Percentiles rank a stretch among this genome's conserved stretches.
These are phyloP conservation scores for Penicillium pulvis DNA, from an alignment of 495 filamentous ascomycete species.

Conservation along the genomic window DNA sequence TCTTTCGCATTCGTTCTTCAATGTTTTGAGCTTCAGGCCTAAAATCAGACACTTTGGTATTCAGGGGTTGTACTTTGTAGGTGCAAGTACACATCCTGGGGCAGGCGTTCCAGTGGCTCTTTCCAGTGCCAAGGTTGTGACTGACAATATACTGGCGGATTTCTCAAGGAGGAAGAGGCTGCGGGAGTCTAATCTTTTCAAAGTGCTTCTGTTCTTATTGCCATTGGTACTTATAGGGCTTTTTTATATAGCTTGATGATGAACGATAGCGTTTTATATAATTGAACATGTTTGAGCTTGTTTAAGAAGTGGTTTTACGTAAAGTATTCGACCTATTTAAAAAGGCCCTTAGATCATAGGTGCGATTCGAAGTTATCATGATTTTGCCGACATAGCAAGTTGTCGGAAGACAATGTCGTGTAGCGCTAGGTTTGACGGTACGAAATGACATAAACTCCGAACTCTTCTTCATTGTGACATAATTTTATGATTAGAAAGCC, in stretches of 20 bases:
- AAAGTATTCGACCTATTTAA: background rate
- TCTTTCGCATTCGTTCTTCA: constrained; percentile 68
- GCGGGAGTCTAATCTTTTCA: background rate
- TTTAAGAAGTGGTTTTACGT: background rate
- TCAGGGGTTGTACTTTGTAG: constrained; percentile 62
- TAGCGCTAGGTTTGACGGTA: no score
- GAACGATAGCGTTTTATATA: background rate
- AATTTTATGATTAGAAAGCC: no score
- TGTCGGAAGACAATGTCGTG: no score
- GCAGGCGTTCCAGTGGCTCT: constrained; percentile 72
- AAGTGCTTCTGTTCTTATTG: background rate
- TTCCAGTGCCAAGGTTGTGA: constrained; percentile 62
- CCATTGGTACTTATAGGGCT: background rate
- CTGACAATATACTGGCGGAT: constrained; percentile 33
- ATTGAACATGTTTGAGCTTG: no score
- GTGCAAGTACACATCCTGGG: constrained; percentile 70
- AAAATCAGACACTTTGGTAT: constrained; percentile 54
- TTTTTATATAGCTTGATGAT: background rate
- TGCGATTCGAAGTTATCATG: no score
- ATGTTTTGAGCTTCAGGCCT: constrained; percentile 67
- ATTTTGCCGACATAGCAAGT: no score
- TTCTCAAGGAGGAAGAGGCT: background rate
- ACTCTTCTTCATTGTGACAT: no score
- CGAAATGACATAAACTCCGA: no score
- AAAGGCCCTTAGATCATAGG: no score